Evolutionary conservation across 768 basidiomycete genomes (phyloP).

Genomic region (Pulveroboletus sp.): DNA sequence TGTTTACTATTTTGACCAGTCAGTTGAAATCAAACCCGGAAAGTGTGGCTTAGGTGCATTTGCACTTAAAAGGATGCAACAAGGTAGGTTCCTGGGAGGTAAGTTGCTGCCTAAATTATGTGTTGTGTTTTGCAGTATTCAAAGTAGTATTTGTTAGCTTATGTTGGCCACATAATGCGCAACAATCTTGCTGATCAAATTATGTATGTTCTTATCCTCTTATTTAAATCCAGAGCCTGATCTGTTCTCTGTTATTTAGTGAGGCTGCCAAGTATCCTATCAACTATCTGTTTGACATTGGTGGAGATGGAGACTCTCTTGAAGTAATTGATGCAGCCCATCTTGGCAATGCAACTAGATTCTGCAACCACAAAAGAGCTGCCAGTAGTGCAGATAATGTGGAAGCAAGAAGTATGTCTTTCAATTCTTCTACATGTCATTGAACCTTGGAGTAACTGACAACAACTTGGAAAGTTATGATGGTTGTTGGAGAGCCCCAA

Average conservation of each 20-base stretch:
- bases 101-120: neutral
- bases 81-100: conserved; percentile 34
- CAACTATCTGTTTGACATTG: conserved; percentile 37
- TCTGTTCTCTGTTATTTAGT: conserved; percentile 10
- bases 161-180: conserved; percentile 33
- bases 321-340: conserved; percentile 36
- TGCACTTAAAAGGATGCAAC: conserved; percentile 27
- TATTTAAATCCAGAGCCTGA: neutral
- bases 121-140: neutral
- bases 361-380: conserved; percentile 35
- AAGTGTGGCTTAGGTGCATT: conserved; percentile 46
- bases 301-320: neutral
- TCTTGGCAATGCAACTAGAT: conserved; percentile 44
- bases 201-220: neutral
- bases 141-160: conserved; percentile 31
- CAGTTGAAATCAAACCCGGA: conserved; percentile 34
- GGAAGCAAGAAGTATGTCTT: conserved; percentile 26
- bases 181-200: conserved; percentile 10
- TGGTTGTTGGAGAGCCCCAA: conserved; percentile 35
- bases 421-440: neutral
- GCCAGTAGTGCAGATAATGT: conserved; percentile 16
- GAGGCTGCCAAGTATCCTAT: conserved; percentile 5
- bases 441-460: neutral
- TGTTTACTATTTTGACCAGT: conserved; percentile 22
- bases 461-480: conserved; percentile 13